Percentiles rank a stretch among this genome's conserved stretches.
phyloP scores from a whole-genome alignment of 2,329 filamentous ascomycete species.

The Allantophomopsis lycopodina region DNA sequence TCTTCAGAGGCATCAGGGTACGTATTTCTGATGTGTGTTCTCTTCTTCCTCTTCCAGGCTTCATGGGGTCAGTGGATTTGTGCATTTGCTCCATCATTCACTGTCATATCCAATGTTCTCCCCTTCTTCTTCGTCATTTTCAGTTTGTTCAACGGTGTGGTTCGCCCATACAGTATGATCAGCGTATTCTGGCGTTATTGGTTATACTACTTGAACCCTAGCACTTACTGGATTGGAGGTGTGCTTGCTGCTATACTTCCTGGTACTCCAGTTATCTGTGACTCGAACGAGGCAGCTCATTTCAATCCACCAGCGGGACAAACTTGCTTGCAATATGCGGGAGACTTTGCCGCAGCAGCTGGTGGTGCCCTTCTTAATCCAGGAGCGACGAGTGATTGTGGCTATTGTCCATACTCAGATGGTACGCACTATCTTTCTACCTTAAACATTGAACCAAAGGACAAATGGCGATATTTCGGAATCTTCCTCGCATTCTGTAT shows the following conservation, averaged over 20 bases:
- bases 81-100: conserved; percentile 67
- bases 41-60: conserved; percentile 65
- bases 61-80: conserved; percentile 78
- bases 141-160: conserved; percentile 63
- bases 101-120: conserved; percentile 44
- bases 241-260: conserved; percentile 50
- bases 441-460: conserved; percentile 29
- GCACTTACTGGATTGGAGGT: conserved; percentile 60
- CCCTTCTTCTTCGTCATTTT: conserved; percentile 36
- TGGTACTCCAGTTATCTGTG: conserved; percentile 32
- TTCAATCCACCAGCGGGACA: conserved; percentile 52
- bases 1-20: conserved; percentile 56
- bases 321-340: conserved; percentile 53
- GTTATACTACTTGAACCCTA: conserved; percentile 39
- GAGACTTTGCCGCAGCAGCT: conserved; percentile 34
- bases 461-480: conserved; percentile 64
- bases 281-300: conserved; percentile 36
- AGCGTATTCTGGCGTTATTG: conserved; percentile 17
- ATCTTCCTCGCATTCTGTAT: conserved; percentile 60
- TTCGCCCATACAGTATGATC: conserved; percentile 50
- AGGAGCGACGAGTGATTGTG: conserved; percentile 41
- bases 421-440: conserved; percentile 52
- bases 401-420: conserved; percentile 52
- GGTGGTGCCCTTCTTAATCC: conserved; percentile 50
- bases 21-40: conserved; percentile 62